Base-by-base conservation (phyloP, 768 basidiomycete genomes). In the Hemileccinum rubropunctum region DNA sequence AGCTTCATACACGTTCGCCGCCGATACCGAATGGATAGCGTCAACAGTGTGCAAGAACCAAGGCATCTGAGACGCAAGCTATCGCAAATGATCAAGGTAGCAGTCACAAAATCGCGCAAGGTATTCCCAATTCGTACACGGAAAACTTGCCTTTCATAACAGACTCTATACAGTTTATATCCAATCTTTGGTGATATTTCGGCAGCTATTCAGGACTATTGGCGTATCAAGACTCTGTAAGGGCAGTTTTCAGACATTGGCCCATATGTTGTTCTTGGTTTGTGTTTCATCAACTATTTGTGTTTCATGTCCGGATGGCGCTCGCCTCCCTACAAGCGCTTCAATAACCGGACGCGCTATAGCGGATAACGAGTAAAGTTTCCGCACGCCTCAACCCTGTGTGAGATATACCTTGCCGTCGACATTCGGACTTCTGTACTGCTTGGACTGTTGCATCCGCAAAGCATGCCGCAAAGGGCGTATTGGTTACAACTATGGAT, bases 401-500 rank as follows among this genome's bases (percentile, higher is more conserved):
- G 43, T 20, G 51, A 54, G 44, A 45, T 48, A 45, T 32, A 45
- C 33, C 37, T 27, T 45, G 34, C 40, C 38, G 41, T 41, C 36
- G 43, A 27, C 42, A 37, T 49, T 39, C 42, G 33, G 42, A 53
- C 40, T 52, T 57, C 59, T 52, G 40, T 65, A 52, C 35, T 44
- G 40, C 49, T 63, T 56, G 55, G 45, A 55, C 56, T 60, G 58
- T 28, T 57, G 52, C 46, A 52, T 52, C 54, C 48, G 56, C 48
- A 58, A 53, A 30, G 50, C 42, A 50, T 50, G 53, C 44, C 40
- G 43, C 55, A 40, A 45, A 42, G 33, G 41, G 53, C 53, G 46
- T 37, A 48, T 46, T 44, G 47, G 61, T 55, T 63, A 63, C 58
- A 52, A 54, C 64, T 66, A 52, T 60, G 32, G n/a, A 51, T 58